A percentile compares a stretch with the other conserved stretches of the same genome.
phyloP scores from a whole-genome alignment of 805 yeast species.

The Candida andamanensis region DNA sequence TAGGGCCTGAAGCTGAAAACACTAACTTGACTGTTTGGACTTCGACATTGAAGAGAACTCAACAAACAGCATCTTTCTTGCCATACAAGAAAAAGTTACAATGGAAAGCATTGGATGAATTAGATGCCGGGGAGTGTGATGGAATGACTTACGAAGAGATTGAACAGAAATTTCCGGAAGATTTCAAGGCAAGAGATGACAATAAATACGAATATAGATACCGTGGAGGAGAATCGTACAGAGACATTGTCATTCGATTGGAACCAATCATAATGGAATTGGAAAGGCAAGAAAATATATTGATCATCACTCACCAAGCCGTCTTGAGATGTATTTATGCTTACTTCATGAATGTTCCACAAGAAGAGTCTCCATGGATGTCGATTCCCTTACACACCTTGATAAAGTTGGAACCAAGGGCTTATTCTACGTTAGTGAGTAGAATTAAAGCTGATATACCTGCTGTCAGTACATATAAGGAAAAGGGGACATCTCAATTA shows the following conservation, averaged over 20 bases:
- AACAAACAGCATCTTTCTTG: slow-evolving; percentile 80
- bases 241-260: slow-evolving; percentile 89
- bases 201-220: slow-evolving; percentile 94
- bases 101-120: slow-evolving; percentile 96
- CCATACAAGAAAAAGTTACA: slow-evolving; percentile 72
- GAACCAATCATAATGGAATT: slow-evolving; percentile 98
- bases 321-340: slow-evolving; percentile 95
- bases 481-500: slow-evolving; percentile 76
- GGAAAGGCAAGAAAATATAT: slow-evolving; percentile 92
- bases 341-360: slow-evolving; percentile 97
- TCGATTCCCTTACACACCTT: slow-evolving; percentile 94
- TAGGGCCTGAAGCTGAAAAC: slow-evolving; percentile 50
- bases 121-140: slow-evolving; percentile 97
- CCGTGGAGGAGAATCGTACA: slow-evolving; percentile 94
- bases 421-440: slow-evolving; percentile 83
- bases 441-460: slow-evolving; percentile 94
- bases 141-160: slow-evolving; percentile 95
- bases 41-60: slow-evolving; percentile 84
- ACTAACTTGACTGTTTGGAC: slow-evolving; percentile 86
- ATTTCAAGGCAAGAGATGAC: slow-evolving; percentile 91
- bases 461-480: slow-evolving; percentile 95
- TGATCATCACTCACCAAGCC: slow-evolving; percentile 97
- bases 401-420: slow-evolving; percentile 92
- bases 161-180: slow-evolving; percentile 81
- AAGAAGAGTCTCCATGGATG: slow-evolving; percentile 98